A percentile compares a stretch with the other conserved stretches of the same genome.
Evolutionary conservation across 805 yeast species (phyloP).

Genomic region (Candida nitratophila): DNA sequence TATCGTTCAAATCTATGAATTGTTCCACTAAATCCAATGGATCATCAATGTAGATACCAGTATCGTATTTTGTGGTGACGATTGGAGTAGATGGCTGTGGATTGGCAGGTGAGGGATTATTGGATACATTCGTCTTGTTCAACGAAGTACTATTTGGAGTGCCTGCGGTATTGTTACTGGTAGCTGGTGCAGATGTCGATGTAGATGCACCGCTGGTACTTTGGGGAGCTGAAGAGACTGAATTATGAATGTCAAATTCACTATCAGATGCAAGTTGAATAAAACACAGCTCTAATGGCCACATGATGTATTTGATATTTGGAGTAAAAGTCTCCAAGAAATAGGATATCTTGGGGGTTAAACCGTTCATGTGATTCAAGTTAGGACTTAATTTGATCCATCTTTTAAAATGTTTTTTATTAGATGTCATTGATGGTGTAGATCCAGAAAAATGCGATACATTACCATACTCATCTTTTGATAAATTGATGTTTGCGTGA

Average conservation of each 20-base stretch:
- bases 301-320: constrained; percentile 49
- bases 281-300: constrained; percentile 68
- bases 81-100: neutral
- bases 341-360: constrained; percentile 54
- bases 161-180: neutral
- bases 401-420: constrained; percentile 9
- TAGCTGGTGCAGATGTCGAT: neutral
- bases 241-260: constrained; percentile 4
- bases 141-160: neutral
- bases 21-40: constrained; percentile 23
- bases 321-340: constrained; percentile 31
- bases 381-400: constrained; percentile 72
- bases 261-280: constrained; percentile 38
- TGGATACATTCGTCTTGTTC: neutral
- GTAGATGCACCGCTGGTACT: neutral
- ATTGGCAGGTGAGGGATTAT: neutral
- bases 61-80: constrained; percentile 1
- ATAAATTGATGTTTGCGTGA: constrained; percentile 24
- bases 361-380: constrained; percentile 58
- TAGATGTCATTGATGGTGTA: neutral
- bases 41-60: constrained; percentile 10
- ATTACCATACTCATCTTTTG: constrained; percentile 16
- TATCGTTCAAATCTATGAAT: constrained; percentile 16
- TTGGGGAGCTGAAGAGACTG: neutral
- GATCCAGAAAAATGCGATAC: neutral